Evolutionary conservation across 495 filamentous ascomycete genomes (phyloP), one percentile per base, ranked within the genome.

Genomic region (Penicillium paradoxum): DNA sequence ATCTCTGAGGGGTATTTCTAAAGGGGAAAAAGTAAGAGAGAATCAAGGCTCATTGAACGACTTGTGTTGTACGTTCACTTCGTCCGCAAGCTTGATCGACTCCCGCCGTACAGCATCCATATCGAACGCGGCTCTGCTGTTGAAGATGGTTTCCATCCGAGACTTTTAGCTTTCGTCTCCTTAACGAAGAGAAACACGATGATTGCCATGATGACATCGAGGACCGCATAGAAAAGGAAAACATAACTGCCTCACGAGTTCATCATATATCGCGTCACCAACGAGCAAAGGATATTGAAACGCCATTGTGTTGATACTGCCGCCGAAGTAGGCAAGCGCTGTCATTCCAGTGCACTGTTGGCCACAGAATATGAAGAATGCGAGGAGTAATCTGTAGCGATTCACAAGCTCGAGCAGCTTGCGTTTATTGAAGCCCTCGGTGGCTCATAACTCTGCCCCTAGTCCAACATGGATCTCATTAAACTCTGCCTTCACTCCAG

Each of bases 141-240:
- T 27, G 51, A 66, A 66, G 6, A 64, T 60, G 2, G 49, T 64
- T 27, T 77, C 71, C 72, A 76, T 76, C 48, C 75, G 7, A 78
- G 58, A 49, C 68, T 66, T 34, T 71, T 57, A 0, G 80, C 78
- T 6, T 76, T 78, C 0, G 83, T 88, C 67, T 87, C 85, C 2
- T 83, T 83, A 0, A 86, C 73, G 34, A 74, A 79, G 50, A 84
- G 76, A 64, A 71, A 83, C 5, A 82, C 80, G 74, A 79, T 79
- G 1, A 75, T 13, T 0, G 75, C 75, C 29, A 77, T 79, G 13
- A 68, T 41, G 2, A 72, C 42, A 50, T 70, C 68, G 3, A 64
- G 59, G 3, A 44, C 45, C 1, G 59, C 72, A 48, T 73, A 74
- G 58, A 77, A 73, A 24, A 72, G 59, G 53, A 71, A 77, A 1